Percentiles rank a stretch among this genome's conserved stretches.
phyloP scores from a whole-genome alignment of 163 green algal species.

The Chlamydomonas reinhardtii region DNA sequence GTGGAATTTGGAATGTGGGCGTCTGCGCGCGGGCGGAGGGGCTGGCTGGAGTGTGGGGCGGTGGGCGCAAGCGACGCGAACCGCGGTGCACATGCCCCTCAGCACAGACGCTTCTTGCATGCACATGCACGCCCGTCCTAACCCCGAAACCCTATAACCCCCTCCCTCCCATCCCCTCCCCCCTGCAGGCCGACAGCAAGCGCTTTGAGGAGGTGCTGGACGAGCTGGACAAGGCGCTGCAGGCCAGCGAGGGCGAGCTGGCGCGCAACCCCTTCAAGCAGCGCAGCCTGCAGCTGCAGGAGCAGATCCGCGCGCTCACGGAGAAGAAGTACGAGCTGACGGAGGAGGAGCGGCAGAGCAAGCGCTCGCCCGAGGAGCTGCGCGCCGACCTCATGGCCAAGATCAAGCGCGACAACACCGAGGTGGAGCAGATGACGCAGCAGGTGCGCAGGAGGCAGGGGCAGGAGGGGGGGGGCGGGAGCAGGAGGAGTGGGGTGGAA shows the following conservation, averaged over 20 bases:
- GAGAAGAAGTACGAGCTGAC: slow-evolving; percentile 77
- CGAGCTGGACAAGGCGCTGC: slow-evolving; percentile 68
- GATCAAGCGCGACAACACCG: slow-evolving; percentile 76
- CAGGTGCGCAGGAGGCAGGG: slow-evolving; percentile 8
- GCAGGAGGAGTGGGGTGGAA: background rate
- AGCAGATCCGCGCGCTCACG: slow-evolving; percentile 70
- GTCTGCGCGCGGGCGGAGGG: no score
- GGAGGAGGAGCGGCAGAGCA: slow-evolving; percentile 69
- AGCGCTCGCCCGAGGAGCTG: slow-evolving; percentile 75
- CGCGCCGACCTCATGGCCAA: slow-evolving; percentile 72
- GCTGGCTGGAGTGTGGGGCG: no score
- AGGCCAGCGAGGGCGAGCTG: slow-evolving; percentile 71
- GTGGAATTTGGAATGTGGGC: no score
- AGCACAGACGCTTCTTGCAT: no score
- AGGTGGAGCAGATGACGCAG: slow-evolving; percentile 59
- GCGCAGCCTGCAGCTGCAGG: slow-evolving; percentile 65
- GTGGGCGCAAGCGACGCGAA: no score
- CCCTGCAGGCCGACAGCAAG: slow-evolving; percentile 47
- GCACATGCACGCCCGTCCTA: no score
- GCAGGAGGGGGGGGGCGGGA: background rate
- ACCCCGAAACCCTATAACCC: no score
- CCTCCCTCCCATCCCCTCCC: no score
- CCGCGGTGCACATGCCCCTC: no score
- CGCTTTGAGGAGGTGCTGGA: slow-evolving; percentile 64
- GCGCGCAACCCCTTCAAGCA: slow-evolving; percentile 76